Evolutionary conservation across 768 basidiomycete species (phyloP), one percentile per base, ranked within the genome.

Genomic region (Tephrocybe sp.): DNA sequence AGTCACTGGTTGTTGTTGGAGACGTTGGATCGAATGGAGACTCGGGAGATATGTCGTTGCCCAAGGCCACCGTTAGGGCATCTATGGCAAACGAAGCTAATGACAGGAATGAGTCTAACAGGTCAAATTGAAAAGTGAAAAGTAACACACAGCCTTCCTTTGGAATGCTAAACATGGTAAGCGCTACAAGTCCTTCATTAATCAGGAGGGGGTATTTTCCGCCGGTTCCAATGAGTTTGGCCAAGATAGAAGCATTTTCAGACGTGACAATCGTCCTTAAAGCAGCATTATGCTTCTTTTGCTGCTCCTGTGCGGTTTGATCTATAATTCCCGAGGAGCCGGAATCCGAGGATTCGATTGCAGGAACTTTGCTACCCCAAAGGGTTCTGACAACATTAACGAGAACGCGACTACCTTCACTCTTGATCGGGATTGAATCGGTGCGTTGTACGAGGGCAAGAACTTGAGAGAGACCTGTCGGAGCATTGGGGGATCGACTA

Each of bases 331-430:
- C 62, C 33, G 53, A 55, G 8, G 55, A 56, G 14, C 57, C 59
- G 0, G 59, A 54, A 40, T 64, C 65, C 9, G 63, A 56, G 13
- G 57, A 38, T 22, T 63, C 42, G 32, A 45, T 55, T 14, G 59
- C 56, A 14, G 68, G 57, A 17, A 70, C 60, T 49, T 82, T 80
- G 59, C 63, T 74, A 22, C 82, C 75, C 82, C 86, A 91, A 16
- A 94, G 70, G 7, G 89, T 83, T 65, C 87, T 87, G 58, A 93
- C 77, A 17, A 87, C 78, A 65, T 96, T 93, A 60, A 93, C 92
- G 36, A 97, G 71, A 2, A 95, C 82, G 16, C 96, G 84, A 14
- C 92, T 87, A 26, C 89, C 89, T 71, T 99, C 96, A 62, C 89
- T 93, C 68, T 87, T 88, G 32, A 95, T 74, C 1, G 91, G 82